Base-by-base conservation (phyloP, 192 early-diverging fungal species). In the Umbelopsis ramanniana region DNA sequence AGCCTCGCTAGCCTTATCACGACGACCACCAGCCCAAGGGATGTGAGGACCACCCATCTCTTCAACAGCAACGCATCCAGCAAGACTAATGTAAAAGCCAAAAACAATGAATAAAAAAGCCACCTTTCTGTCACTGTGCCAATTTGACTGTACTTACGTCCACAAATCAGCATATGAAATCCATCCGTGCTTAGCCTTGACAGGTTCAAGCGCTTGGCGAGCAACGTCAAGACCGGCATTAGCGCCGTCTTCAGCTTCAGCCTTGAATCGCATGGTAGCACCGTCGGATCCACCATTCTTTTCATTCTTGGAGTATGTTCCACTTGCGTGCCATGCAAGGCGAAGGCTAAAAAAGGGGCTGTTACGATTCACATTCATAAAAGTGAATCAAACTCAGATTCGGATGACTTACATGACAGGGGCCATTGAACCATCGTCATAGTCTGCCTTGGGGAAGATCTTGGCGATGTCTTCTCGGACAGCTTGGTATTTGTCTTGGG, bases 91-190 rank as follows among this genome's bases (percentile, higher is more conserved):
- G 19, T 21, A 67, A 48, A 68, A 10, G 3, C 11, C 12, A 8
- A 46, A 8, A 46, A 29, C 29, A 29, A 29, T 29, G 67, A n/a
- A 46, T 33, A 46, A 45, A 17, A 46, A 46, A 38, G 26, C 22
- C 37, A 46, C 8, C 17, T 40, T 11, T 38, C 7, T 7, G 9
- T 37, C 23, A n/a, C n/a, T n/a, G n/a, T n/a, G n/a, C 11, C 40
- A 12, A 12, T 43, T 43, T 12, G 11, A 43, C 40, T 23, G 4
- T 47, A 72, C 75, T 67, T 72, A 76, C 75, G 91, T 91, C 91
- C 91, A 93, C 71, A 93, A 77, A 81, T 93, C 91, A 46, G 88
- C 91, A 76, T 93, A 89, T 35, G 87, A 82, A 55, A 93, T 86
- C 86, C 81, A 81, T 35, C 82, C 74, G 77, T 85, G 70, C 66